Percentiles rank a stretch among this genome's conserved stretches.
Conservation (phyloP, 73 alveolate species). For the Diophrys sp. region DNA sequence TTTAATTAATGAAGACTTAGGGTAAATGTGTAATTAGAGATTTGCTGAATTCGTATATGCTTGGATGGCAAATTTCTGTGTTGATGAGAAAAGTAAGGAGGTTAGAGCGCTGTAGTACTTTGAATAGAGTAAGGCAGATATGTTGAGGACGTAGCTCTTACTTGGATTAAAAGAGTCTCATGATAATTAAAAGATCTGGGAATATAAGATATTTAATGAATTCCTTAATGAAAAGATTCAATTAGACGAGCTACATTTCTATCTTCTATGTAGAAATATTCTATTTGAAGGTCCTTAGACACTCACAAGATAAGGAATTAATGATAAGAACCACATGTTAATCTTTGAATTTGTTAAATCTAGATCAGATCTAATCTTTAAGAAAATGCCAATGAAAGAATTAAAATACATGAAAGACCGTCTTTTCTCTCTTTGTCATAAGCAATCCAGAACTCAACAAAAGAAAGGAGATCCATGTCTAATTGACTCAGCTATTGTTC, state of each 20-base stretch:
- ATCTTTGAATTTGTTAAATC: background rate
- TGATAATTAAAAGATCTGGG: constrained; percentile 67
- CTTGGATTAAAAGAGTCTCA: constrained; percentile 49
- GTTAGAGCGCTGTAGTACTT: constrained; percentile 58
- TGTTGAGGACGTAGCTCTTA: constrained; percentile 49
- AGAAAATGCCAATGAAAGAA: constrained; percentile 30
- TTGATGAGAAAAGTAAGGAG: constrained; percentile 39
- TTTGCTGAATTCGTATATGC: constrained; percentile 58
- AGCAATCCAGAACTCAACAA: background rate
- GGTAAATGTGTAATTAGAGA: background rate
- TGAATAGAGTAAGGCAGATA: constrained; percentile 64
- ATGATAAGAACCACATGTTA: background rate
- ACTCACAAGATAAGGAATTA: background rate
- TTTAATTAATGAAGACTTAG: constrained; percentile 9
- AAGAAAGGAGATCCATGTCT: constrained; percentile 22
- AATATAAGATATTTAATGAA: constrained; percentile 69
- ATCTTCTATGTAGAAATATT: constrained; percentile 65
- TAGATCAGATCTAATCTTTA: constrained; percentile 17
- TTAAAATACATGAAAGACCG: constrained; percentile 10
- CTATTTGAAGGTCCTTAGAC: constrained; percentile 71
- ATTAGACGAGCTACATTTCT: constrained; percentile 71
- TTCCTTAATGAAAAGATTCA: constrained; percentile 66
- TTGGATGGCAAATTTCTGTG: constrained; percentile 68
- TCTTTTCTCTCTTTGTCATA: constrained; percentile 8
- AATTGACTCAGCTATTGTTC: constrained; percentile 38